Evolutionary conservation across 1,284 basidiomycete genomes (phyloP).

Genomic region (Ganoderma lucidum): DNA sequence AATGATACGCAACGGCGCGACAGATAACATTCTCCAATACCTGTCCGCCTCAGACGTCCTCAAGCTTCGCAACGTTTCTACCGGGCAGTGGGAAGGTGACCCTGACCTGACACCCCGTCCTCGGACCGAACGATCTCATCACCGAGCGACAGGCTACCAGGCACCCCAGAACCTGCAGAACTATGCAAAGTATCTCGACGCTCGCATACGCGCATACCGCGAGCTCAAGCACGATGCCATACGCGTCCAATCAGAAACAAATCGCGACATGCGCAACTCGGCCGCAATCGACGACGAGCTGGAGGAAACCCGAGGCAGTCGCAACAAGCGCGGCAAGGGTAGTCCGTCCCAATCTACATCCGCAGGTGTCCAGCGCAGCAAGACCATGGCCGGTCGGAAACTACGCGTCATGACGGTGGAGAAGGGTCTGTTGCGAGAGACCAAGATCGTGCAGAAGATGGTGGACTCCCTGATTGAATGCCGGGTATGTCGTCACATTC

Average conservation of each 20-base stretch:
- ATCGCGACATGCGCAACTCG: slow-evolving; percentile 81
- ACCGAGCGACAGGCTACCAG: slow-evolving; percentile 69
- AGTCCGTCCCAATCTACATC: slow-evolving; percentile 17
- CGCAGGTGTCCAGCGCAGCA: slow-evolving; percentile 62
- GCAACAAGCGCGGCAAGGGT: slow-evolving; percentile 34
- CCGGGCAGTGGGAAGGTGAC: slow-evolving; percentile 84
- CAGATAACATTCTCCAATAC: slow-evolving; percentile 89
- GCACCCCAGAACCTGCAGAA: slow-evolving; percentile 87
- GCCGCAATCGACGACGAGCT: slow-evolving; percentile 64
- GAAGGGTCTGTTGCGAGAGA: slow-evolving; percentile 94
- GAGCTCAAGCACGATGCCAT: slow-evolving; percentile 96
- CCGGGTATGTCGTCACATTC: slow-evolving; percentile 60
- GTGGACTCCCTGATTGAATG: slow-evolving; percentile 90
- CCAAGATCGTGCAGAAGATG: slow-evolving; percentile 89
- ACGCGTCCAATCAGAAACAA: slow-evolving; percentile 88
- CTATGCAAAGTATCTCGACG: slow-evolving; percentile 92
- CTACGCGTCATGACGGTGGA: slow-evolving; percentile 94
- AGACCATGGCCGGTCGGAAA: slow-evolving; percentile 84
- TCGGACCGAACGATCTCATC: slow-evolving; percentile 12
- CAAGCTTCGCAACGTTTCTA: slow-evolving; percentile 79
- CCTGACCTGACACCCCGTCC: slow-evolving; percentile 22
- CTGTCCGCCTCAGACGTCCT: slow-evolving; percentile 84
- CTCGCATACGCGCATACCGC: slow-evolving; percentile 88
- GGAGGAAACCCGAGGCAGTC: slow-evolving; percentile 31
- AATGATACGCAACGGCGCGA: slow-evolving; percentile 93